Base-by-base conservation (phyloP, 768 basidiomycete genomes). In the Cyclocybe cylindracea region DNA sequence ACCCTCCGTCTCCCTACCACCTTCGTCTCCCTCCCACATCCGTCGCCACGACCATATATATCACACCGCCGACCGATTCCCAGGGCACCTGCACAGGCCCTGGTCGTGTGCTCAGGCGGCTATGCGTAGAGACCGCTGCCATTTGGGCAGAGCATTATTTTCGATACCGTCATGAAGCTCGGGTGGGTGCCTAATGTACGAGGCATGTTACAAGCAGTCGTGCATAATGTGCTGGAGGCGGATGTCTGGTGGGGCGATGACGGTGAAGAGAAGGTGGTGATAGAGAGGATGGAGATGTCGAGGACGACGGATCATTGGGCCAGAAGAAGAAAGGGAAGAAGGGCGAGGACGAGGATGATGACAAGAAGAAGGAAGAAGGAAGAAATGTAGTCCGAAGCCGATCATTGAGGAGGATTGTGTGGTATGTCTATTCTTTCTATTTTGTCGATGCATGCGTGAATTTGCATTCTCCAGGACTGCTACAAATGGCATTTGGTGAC, bases 1-100 rank as follows among this genome's bases (percentile, higher is more conserved):
- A 32, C 46, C 2, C 41, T 35, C 51, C 51, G 9, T 44, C 51
- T 7, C 59, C 54, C 9, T 44, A 51, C 29, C 58, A 14, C 52
- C 58, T 0, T 56, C 59, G 9, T 42, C 50, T 8, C 55, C 60
- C 10, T 46, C 54, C 18, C 54, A 60, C 37, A 60, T 19, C 83
- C 49, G 74, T 50, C 63, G 82, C 59, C 66, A 84, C 74, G 48
- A 95, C 70, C 0, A 98, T 61, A 76, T 98, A 19, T 97, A 89
- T 62, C 92, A 98, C 66, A 95, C 86, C 1, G 89, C 87, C 1
- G 96, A 98, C 67, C 96, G 0, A 94, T 98, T 37, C 85, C 96
- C 0, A 90, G 74, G 91, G 90, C 0, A 70, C 78, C 1, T 94
- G 92, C 64, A 93, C 77, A 0, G 93, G 93, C 32, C 86, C 4